phyloP scores from a whole-genome alignment of 163 green algal species.

The Scenedesmus sp. region DNA sequence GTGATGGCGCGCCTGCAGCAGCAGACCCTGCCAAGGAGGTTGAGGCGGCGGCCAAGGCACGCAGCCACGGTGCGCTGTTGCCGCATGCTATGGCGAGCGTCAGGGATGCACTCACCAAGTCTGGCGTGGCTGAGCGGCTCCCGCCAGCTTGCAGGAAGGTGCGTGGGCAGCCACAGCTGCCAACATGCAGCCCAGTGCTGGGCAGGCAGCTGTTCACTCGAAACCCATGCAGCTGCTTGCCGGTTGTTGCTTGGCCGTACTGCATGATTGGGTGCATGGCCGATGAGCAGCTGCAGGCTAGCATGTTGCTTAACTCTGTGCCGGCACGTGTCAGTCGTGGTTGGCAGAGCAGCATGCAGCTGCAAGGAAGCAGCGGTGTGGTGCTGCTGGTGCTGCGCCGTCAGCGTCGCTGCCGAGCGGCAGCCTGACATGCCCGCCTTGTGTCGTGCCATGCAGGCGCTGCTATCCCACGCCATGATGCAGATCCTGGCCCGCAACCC shows the following conservation, averaged over 20 bases:
- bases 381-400: background rate
- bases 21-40: background rate
- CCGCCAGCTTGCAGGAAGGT: conserved; percentile 25
- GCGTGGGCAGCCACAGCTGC: background rate
- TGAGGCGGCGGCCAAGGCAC: background rate
- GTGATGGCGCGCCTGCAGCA: background rate
- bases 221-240: no score
- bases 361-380: background rate
- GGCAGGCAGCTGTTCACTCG: no score
- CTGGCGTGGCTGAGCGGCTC: conserved; percentile 28
- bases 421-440: background rate
- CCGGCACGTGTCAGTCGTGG: no score
- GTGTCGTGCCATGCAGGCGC: conserved; percentile 1
- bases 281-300: no score
- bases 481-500: background rate
- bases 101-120: background rate
- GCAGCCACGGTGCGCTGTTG: background rate
- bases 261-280: no score
- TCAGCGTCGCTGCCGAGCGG: background rate
- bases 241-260: no score
- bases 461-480: conserved; percentile 21
- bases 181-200: background rate
- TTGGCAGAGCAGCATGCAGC: background rate
- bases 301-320: no score
- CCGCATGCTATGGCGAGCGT: background rate